Evolutionary conservation across 2,329 filamentous ascomycete species (phyloP).

Genomic region (Arthrobotrys megalospora): DNA sequence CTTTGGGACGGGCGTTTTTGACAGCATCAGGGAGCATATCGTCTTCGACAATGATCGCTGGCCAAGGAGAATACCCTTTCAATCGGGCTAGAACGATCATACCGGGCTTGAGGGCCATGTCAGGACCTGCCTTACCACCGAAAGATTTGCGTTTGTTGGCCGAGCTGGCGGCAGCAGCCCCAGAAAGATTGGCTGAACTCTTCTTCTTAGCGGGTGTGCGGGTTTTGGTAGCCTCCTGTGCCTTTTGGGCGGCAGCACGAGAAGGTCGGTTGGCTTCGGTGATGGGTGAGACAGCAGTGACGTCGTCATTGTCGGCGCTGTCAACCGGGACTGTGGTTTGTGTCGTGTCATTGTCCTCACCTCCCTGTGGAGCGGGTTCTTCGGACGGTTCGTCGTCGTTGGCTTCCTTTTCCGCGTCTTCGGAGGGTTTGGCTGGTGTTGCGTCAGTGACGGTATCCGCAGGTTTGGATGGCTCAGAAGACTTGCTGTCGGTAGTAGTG

Average conservation of each 20-base stretch:
- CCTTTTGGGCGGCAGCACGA: constrained; percentile 54
- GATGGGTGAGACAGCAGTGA: constrained; percentile 10
- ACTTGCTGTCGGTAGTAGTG: constrained; percentile 48
- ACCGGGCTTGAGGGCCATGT: constrained; percentile 85
- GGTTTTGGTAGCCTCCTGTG: constrained; percentile 53
- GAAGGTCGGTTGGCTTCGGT: constrained; percentile 53
- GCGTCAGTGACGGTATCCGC: constrained; percentile 36
- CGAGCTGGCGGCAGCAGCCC: constrained; percentile 60
- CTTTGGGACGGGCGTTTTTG: constrained; percentile 76
- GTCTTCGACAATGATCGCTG: constrained; percentile 92
- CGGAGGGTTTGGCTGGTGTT: constrained; percentile 48
- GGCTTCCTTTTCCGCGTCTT: constrained; percentile 48
- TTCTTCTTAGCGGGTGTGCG: constrained; percentile 63
- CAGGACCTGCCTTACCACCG: constrained; percentile 58
- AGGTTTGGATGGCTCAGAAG: constrained; percentile 37
- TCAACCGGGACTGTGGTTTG: constrained; percentile 44
- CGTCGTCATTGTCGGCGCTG: constrained; percentile 3
- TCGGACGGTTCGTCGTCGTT: constrained; percentile 33
- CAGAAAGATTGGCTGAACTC: constrained; percentile 63
- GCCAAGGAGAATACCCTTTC: constrained; percentile 96
- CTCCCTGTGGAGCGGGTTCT: constrained; percentile 52
- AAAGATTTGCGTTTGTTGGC: constrained; percentile 66
- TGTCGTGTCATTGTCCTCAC: constrained; percentile 48
- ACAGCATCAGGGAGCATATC: constrained; percentile 89
- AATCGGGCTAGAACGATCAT: constrained; percentile 93